These are phyloP conservation scores for Ailanthus altissimus DNA, from an alignment of 345 rosid genomes.

Conservation along the genomic window DNA sequence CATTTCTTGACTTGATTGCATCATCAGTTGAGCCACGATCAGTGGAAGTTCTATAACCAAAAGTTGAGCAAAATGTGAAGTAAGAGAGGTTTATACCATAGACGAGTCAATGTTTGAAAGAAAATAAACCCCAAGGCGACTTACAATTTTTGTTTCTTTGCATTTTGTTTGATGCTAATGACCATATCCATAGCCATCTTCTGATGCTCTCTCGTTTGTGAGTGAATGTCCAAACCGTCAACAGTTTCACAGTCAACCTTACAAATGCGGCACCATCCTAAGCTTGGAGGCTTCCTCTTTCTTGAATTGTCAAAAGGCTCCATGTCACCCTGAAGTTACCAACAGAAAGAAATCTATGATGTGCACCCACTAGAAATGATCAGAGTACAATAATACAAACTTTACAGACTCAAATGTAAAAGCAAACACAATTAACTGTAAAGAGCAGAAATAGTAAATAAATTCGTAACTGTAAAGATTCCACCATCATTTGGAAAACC, in stretches of 20 bases:
- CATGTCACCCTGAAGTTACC: conserved; percentile 44
- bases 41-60: conserved; percentile 39
- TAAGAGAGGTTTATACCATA: conserved; percentile 4
- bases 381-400: background rate
- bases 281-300: conserved; percentile 50
- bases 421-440: background rate
- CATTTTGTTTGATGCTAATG: conserved; percentile 56
- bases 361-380: background rate
- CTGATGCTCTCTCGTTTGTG: conserved; percentile 77
- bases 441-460: background rate
- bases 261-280: conserved; percentile 86
- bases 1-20: conserved; percentile 44
- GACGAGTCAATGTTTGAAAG: conserved; percentile 9
- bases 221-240: conserved; percentile 71
- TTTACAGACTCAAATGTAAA: background rate
- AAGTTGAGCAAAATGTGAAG: conserved; percentile 14
- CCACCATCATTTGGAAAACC: conserved; percentile 50
- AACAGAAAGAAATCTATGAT: conserved; percentile 15
- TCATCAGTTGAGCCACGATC: conserved; percentile 45
- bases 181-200: conserved; percentile 70
- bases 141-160: conserved; percentile 71
- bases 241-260: conserved; percentile 75
- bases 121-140: conserved; percentile 13
- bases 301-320: conserved; percentile 54
- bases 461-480: conserved; percentile 51